Base-by-base conservation (phyloP, 257 asterid species). In the Gardenia jasminoides region DNA sequence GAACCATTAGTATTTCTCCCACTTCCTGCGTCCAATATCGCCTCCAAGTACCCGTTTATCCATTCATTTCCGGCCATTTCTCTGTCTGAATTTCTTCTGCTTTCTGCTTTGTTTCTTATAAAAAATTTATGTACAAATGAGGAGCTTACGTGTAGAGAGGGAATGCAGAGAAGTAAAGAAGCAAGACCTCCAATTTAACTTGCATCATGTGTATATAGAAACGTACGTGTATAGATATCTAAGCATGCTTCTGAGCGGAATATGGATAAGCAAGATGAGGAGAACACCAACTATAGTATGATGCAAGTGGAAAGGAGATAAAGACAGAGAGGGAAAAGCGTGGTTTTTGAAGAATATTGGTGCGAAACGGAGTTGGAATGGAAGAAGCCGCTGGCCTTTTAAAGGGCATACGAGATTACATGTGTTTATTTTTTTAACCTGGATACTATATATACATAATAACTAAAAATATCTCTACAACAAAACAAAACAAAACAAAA, bases 11-110 rank as follows among this genome's bases (percentile, higher is more conserved):
- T 73, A n/a, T 76, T 80, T 77, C 85, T 52, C 54, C 74, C 86
- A 44, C 64, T 80, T 70, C 90, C 94, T 1, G 82, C 86, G 26
- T 91, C 92, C 87, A 91, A 75, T 66, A 91, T 91, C 9, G 96
- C 96, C 87, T 91, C 94, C 90, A 91, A 81, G 78, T 89, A 91
- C 71, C 94, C 91, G 50, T 91, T 91, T 44, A 90, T 76, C 94
- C 96, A 91, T 65, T 90, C 94, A 31, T 89, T 89, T 64, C 86
- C 90, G 36, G 86, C 91, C 94, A 87, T 88, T 7, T 20, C 30
- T 26, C 36, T 48, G 13, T 9, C 1, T 77, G 20, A 56, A 72
- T 67, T 43, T 41, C 48, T 54, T 26, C 52, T 62, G 10, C 3
- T 39, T 66, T 70, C 59, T 47, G 65, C 22, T 52, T 76, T 6